A percentile compares a stretch with the other conserved stretches of the same genome.
Evolutionary conservation across 2,329 filamentous ascomycete species (phyloP).

Genomic region (Aureobasidium subglaciale): DNA sequence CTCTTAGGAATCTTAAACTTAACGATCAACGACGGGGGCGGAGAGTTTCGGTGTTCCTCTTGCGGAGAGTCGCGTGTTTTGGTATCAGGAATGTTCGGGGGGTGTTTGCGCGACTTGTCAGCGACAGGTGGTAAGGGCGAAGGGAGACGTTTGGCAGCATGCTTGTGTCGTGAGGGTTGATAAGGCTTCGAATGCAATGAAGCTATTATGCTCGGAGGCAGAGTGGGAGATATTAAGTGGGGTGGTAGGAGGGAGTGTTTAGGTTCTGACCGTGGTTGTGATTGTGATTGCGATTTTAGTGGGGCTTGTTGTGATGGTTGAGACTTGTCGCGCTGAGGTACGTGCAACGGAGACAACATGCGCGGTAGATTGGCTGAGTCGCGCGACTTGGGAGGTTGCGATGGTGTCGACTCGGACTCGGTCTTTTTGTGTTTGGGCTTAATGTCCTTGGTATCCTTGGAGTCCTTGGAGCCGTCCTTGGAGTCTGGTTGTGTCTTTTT

Average conservation of each 20-base stretch:
- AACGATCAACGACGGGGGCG: slow-evolving; percentile 5
- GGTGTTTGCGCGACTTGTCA: slow-evolving; percentile 6
- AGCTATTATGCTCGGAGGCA: slow-evolving; percentile 49
- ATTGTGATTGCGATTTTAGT: too few species aligned
- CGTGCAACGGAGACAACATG: slow-evolving; percentile 15
- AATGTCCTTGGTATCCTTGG: slow-evolving; percentile 44
- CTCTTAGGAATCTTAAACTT: slow-evolving; percentile 16
- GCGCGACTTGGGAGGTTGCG: slow-evolving; percentile 4
- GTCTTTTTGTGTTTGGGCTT: slow-evolving; percentile 2
- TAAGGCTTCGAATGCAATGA: slow-evolving; percentile 31
- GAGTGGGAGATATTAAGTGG: slow-evolving; percentile 48
- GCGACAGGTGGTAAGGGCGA: background rate
- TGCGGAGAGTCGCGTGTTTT: slow-evolving; percentile 10
- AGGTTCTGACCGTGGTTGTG: slow-evolving; percentile 1
- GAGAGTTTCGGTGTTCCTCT: background rate
- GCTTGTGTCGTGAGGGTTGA: background rate
- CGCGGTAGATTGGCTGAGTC: slow-evolving; percentile 11
- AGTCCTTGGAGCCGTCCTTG: slow-evolving; percentile 48
- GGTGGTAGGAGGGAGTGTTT: slow-evolving; percentile 30
- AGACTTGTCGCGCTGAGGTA: background rate
- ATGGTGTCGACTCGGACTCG: background rate
- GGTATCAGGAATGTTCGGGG: background rate
- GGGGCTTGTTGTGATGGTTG: slow-evolving; percentile 2
- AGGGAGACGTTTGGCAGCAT: slow-evolving; percentile 2
- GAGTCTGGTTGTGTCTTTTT: slow-evolving; percentile 45